phyloP scores from a whole-genome alignment of 345 rosid genomes.

The Citrus inodora region DNA sequence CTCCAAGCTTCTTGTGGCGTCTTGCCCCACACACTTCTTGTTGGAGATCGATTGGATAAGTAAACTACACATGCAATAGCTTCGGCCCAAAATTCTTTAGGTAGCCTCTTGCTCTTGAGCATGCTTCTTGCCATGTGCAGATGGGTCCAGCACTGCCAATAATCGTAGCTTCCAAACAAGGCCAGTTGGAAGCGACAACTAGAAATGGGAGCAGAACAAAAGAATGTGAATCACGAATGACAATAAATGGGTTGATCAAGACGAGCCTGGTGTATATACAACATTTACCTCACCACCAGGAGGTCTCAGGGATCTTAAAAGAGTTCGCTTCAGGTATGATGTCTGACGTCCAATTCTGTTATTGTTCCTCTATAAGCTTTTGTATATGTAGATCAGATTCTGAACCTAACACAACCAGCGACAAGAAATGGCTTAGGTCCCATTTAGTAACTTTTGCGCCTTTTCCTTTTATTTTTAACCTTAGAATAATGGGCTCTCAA shows the following conservation, averaged over 20 bases:
- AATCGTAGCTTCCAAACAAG: constrained; percentile 46
- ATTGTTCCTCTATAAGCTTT: background rate
- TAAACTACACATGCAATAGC: too few species aligned
- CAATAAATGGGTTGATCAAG: constrained; percentile 93
- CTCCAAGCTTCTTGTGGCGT: too few species aligned
- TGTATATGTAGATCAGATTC: background rate
- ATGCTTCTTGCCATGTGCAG: too few species aligned
- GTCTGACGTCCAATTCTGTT: background rate
- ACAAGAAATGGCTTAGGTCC: background rate
- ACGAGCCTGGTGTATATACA: constrained; percentile 92
- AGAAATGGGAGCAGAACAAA: constrained; percentile 58
- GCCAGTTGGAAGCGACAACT: constrained; percentile 50
- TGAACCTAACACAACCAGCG: background rate
- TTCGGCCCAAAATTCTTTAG: too few species aligned
- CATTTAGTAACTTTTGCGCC: background rate
- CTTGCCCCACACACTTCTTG: too few species aligned
- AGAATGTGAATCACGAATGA: constrained; percentile 66
- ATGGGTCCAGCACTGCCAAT: constrained; percentile 48
- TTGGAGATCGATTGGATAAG: too few species aligned
- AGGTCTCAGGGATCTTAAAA: constrained; percentile 88
- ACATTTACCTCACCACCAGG: constrained; percentile 85
- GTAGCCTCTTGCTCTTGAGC: too few species aligned
- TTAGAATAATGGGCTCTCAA: background rate
- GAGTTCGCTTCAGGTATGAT: constrained; percentile 93
- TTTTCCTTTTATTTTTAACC: background rate